Evolutionary conservation across 106 monocot genomes (phyloP).

Genomic region (Chionographis japonica): DNA sequence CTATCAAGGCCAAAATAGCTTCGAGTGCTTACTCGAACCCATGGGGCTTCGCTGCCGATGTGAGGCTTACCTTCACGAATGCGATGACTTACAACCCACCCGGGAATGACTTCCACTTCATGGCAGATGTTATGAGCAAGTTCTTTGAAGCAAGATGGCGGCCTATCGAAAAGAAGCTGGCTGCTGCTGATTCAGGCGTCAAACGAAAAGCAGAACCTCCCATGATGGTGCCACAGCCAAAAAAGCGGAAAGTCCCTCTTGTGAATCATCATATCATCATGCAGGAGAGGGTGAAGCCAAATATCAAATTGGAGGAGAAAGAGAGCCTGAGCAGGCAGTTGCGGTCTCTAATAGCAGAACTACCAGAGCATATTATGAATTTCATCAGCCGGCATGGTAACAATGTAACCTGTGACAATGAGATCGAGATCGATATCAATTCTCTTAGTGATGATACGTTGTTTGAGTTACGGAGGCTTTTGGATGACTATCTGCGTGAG

Average conservation of each 20-base stretch:
- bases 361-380: conserved; percentile 61
- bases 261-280: conserved; percentile 9
- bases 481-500: conserved; percentile 45
- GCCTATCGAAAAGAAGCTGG: conserved; percentile 60
- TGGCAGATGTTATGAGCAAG: conserved; percentile 68
- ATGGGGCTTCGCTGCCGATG: conserved; percentile 74
- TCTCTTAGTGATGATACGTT: conserved; percentile 52
- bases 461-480: conserved; percentile 59
- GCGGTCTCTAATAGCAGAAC: conserved; percentile 31
- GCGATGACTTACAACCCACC: conserved; percentile 88
- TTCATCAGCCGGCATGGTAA: conserved; percentile 48
- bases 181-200: conserved; percentile 20
- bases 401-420: conserved; percentile 48
- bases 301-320: conserved; percentile 62
- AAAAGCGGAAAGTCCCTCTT: conserved; percentile 59
- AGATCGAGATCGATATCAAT: conserved; percentile 84
- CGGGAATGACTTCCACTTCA: conserved; percentile 69
- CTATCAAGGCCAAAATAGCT: conserved; percentile 56
- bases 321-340: conserved; percentile 39
- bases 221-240: conserved; percentile 24
- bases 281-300: conserved; percentile 25
- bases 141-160: conserved; percentile 90
- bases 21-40: conserved; percentile 58
- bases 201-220: conserved; percentile 24
- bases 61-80: conserved; percentile 87